phyloP scores from a whole-genome alignment of 2,329 filamentous ascomycete species.

The Xylaria sp. region DNA sequence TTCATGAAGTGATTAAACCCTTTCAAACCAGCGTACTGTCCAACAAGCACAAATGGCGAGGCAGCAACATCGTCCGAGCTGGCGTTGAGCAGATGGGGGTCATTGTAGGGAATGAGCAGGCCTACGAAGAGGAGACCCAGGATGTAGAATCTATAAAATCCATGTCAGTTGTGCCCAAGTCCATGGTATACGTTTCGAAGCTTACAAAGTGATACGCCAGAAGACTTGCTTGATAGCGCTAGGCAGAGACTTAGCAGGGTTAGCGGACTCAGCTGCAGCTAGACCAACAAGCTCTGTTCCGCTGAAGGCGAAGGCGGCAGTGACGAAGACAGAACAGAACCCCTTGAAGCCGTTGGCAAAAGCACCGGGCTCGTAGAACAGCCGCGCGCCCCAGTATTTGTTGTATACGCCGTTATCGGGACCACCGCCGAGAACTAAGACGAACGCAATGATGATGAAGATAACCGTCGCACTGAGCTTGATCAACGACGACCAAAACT shows the following conservation, averaged over 20 bases:
- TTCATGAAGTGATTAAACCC: constrained; percentile 69
- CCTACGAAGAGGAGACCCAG: constrained; percentile 64
- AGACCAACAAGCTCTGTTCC: constrained; percentile 81
- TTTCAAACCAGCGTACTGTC: constrained; percentile 61
- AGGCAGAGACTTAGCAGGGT: constrained; percentile 78
- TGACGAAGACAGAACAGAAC: constrained; percentile 77
- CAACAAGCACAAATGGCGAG: constrained; percentile 69
- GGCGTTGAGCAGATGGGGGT: constrained; percentile 58
- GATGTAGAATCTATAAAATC: constrained; percentile 57
- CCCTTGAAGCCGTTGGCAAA: constrained; percentile 81
- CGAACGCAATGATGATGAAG: constrained; percentile 71
- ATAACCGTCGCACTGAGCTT: constrained; percentile 68
- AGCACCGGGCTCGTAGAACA: constrained; percentile 62
- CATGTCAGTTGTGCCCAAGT: constrained; percentile 22
- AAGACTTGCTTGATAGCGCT: constrained; percentile 84
- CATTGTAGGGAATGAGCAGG: constrained; percentile 59
- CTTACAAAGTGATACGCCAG: constrained; percentile 63
- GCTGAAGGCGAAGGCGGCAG: constrained; percentile 77
- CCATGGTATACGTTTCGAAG: not conserved
- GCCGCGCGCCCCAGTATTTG: constrained; percentile 61
- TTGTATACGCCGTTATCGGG: constrained; percentile 58
- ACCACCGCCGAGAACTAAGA: constrained; percentile 69
- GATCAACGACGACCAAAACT: constrained; percentile 67
- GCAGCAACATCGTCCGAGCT: constrained; percentile 58
- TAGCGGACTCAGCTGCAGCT: constrained; percentile 75